Conservation (phyloP, 352 stramenopile species). For the Phytophthora constricta region DNA sequence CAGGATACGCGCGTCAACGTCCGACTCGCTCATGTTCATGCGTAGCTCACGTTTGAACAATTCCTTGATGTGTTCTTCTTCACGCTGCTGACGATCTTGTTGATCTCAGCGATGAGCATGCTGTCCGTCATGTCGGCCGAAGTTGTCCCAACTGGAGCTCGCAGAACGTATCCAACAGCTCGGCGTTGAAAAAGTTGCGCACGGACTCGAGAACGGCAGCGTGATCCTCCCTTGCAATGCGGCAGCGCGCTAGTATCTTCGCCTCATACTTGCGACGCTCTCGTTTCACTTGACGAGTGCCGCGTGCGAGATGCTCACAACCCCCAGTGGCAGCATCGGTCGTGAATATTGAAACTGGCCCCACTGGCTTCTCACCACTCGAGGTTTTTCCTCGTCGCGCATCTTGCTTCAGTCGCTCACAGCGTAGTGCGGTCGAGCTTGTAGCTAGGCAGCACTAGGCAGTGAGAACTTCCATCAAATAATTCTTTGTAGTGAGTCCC, state of each 20-base stretch:
- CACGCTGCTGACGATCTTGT: neutral
- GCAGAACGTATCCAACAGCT: neutral
- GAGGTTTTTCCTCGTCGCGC: too few relatives aligned
- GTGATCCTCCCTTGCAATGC: neutral
- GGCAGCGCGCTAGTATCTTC: neutral
- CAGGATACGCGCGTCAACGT: conserved; percentile 3
- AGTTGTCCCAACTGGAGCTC: neutral
- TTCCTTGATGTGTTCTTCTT: neutral
- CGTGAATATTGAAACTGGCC: too few relatives aligned
- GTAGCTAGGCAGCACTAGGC: too few relatives aligned
- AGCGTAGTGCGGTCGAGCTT: too few relatives aligned
- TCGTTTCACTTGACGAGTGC: too few relatives aligned
- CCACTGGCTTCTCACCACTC: too few relatives aligned
- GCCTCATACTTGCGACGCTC: neutral
- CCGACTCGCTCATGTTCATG: conserved; percentile 1
- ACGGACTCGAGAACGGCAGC: neutral
- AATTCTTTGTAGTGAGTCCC: too few relatives aligned
- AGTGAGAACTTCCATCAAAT: too few relatives aligned
- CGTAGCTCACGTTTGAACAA: neutral
- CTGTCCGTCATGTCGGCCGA: neutral
- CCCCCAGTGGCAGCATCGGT: too few relatives aligned
- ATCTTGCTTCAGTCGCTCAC: too few relatives aligned
- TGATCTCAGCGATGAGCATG: neutral
- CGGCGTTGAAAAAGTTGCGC: neutral
- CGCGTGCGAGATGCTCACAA: too few relatives aligned